These are phyloP conservation scores for Rosa rugosa DNA, from an alignment of 306 rosid genomes.

Conservation along the genomic window DNA sequence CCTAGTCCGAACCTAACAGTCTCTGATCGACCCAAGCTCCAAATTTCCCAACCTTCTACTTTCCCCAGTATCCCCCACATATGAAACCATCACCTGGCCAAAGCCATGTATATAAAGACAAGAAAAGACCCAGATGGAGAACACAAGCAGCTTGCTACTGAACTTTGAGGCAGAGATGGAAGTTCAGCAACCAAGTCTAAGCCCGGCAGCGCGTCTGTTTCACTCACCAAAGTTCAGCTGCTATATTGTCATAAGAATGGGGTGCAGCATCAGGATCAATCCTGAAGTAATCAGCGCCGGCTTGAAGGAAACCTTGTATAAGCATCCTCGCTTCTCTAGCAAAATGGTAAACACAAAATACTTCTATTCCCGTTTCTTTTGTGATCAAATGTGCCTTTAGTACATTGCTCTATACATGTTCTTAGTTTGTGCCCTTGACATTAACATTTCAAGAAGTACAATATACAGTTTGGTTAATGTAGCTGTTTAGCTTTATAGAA, in stretches of 20 bases:
- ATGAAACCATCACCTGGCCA: neutral
- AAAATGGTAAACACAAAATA: conserved; percentile 34
- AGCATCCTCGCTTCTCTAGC: conserved; percentile 63
- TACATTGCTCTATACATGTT: neutral
- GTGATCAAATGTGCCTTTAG: neutral
- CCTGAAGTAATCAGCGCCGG: conserved; percentile 43
- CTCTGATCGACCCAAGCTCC: neutral
- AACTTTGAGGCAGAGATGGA: neutral
- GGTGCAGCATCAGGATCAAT: conserved; percentile 40
- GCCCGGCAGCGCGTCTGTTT: conserved; percentile 54
- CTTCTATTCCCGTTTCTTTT: neutral
- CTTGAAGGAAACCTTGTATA: conserved; percentile 35
- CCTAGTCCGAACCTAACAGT: neutral
- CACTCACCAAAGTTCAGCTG: conserved; percentile 44
- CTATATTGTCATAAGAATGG: conserved; percentile 44
- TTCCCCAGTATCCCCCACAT: neutral
- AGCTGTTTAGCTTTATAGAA: neutral
- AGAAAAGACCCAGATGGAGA: neutral
- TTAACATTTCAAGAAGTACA: neutral
- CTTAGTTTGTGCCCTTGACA: neutral
- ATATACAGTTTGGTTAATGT: neutral
- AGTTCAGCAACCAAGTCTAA: conserved; percentile 21
- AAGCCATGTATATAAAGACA: neutral
- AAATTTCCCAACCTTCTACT: neutral
- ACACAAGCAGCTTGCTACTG: neutral